A percentile compares a stretch with the other conserved stretches of the same genome.
phyloP scores from a whole-genome alignment of 225 moss, liverwort and hornwort species.

The Pleurozium schreberi region DNA sequence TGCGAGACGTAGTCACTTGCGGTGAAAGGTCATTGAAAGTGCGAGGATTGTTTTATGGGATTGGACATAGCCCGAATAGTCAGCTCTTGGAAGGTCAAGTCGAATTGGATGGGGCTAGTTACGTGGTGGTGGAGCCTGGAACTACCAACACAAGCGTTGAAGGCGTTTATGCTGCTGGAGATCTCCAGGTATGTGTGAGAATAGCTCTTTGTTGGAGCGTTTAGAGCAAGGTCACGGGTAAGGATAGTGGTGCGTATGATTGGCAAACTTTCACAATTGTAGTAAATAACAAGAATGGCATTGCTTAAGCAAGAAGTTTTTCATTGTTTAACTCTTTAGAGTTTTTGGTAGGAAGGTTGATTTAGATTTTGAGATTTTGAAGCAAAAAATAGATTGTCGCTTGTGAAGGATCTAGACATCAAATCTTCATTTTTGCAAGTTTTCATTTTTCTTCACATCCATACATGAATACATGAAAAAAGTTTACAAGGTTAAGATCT shows the following conservation, averaged over 20 bases:
- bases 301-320: neutral
- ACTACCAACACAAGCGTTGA: slow-evolving; percentile 75
- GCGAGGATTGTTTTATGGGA: slow-evolving; percentile 86
- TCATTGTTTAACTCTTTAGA: neutral
- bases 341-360: neutral
- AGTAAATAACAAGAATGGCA: too few species aligned
- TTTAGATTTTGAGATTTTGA: neutral
- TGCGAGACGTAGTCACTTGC: slow-evolving; percentile 25
- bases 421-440: neutral
- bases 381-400: neutral
- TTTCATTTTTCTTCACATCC: neutral
- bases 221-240: neutral
- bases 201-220: neutral
- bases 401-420: neutral
- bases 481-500: too few species aligned
- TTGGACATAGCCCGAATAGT: slow-evolving; percentile 82
- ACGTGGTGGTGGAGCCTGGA: slow-evolving; percentile 71
- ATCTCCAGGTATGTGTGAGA: slow-evolving; percentile 54
- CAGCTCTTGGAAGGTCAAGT: slow-evolving; percentile 67
- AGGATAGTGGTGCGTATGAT: neutral
- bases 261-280: neutral
- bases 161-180: slow-evolving; percentile 89
- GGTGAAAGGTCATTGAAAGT: slow-evolving; percentile 41
- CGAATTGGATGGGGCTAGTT: slow-evolving; percentile 77
- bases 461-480: neutral